These are phyloP conservation scores for Auxenochlorella pyrenoidosa DNA, from an alignment of 139 green algal species.

Conservation along the genomic window DNA sequence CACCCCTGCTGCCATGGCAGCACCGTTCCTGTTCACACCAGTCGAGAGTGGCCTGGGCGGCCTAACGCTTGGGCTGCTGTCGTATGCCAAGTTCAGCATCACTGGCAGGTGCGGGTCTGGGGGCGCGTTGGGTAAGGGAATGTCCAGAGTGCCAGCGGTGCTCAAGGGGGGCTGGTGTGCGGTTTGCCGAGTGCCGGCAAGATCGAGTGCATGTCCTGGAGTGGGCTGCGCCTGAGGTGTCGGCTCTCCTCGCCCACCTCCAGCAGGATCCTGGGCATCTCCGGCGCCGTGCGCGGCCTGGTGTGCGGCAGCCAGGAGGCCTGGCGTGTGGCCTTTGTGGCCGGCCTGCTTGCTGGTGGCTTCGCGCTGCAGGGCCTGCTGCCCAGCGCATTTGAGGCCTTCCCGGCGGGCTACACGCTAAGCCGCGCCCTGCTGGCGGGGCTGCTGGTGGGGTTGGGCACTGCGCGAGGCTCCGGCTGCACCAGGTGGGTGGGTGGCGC, in stretches of 20 bases:
- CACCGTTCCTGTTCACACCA: constrained; percentile 5
- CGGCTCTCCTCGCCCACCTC: not conserved
- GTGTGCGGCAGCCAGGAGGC: constrained; percentile 10
- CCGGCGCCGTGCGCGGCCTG: constrained; percentile 32
- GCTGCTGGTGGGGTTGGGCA: constrained; percentile 74
- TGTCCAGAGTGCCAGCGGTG: not conserved
- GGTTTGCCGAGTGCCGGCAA: not conserved
- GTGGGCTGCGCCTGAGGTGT: not conserved
- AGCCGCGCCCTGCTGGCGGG: constrained; percentile 37
- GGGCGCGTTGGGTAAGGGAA: not conserved
- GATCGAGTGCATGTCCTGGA: not conserved
- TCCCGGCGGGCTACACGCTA: constrained; percentile 16
- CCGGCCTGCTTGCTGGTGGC: constrained; percentile 36
- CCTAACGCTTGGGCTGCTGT: constrained; percentile 18
- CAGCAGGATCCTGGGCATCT: constrained; percentile 42
- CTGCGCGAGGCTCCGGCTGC: constrained; percentile 69
- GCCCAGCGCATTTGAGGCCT: constrained; percentile 34
- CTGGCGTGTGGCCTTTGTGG: constrained; percentile 42
- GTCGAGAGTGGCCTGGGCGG: constrained; percentile 19
- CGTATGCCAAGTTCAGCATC: constrained; percentile 17
- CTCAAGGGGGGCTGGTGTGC: not conserved
- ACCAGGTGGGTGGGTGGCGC: constrained; percentile 45
- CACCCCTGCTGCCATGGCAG: not conserved
- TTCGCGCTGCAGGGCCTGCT: constrained; percentile 8
- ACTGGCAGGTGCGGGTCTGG: not conserved